These are phyloP conservation scores for Aristolochia californica DNA, from an alignment of 164 flowering plant genomes.

Conservation along the genomic window DNA sequence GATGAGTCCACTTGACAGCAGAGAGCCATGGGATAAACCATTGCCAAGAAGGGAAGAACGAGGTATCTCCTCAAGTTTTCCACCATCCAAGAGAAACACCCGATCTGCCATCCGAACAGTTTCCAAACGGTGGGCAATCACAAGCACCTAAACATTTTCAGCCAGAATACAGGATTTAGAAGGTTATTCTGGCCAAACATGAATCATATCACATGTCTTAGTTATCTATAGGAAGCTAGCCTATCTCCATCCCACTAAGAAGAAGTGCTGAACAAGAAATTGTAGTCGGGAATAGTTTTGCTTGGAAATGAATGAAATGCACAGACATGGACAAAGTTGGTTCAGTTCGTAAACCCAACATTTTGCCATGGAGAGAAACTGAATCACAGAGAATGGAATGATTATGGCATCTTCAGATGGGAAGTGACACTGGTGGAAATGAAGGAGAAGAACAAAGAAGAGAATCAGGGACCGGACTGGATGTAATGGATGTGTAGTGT, in stretches of 20 bases:
- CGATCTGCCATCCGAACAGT: constrained; percentile 16
- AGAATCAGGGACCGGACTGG: too few relatives aligned
- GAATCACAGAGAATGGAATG: too few relatives aligned
- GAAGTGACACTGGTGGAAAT: too few relatives aligned
- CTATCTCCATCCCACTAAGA: background rate
- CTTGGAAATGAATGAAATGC: background rate
- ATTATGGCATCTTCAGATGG: too few relatives aligned
- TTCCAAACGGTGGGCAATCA: constrained; percentile 16
- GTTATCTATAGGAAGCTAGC: too few relatives aligned
- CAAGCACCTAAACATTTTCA: constrained; percentile 12
- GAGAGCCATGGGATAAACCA: background rate
- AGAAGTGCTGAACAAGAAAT: background rate
- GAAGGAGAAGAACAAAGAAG: too few relatives aligned
- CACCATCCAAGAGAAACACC: constrained; percentile 8
- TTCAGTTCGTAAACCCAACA: background rate
- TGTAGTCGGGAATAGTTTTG: background rate
- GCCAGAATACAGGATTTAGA: background rate
- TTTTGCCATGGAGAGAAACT: too few relatives aligned
- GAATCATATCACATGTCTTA: background rate
- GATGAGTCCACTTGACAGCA: background rate
- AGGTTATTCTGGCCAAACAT: too few relatives aligned
- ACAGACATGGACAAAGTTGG: background rate
- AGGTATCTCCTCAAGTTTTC: constrained; percentile 7
- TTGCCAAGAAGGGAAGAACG: constrained; percentile 4
- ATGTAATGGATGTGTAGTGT: too few relatives aligned